Conservation (phyloP, 2,329 filamentous ascomycete species). For the Teratosphaeria gauchensis region DNA sequence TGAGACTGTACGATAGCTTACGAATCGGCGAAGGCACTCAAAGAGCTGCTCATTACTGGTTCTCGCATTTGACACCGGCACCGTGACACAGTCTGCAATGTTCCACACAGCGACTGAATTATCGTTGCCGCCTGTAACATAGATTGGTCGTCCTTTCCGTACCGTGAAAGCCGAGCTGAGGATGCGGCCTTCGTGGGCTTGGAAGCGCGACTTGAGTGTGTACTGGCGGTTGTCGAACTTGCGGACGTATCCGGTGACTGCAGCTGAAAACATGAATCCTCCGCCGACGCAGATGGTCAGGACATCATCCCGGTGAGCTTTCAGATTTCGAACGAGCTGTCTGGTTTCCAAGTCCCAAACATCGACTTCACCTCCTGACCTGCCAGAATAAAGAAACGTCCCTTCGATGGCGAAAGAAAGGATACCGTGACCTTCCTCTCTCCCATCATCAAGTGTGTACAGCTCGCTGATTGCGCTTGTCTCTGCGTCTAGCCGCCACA, state of each 20-base stretch:
- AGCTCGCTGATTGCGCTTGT: conserved; percentile 59
- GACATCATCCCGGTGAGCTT: conserved; percentile 69
- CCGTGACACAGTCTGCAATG: conserved; percentile 47
- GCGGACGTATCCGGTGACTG: conserved; percentile 66
- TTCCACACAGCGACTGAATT: conserved; percentile 84
- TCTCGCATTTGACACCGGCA: conserved; percentile 35
- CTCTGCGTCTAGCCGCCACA: conserved; percentile 68
- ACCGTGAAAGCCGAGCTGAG: conserved; percentile 70
- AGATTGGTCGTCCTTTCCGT: conserved; percentile 65
- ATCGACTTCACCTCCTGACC: conserved; percentile 78
- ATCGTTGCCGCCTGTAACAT: conserved; percentile 90
- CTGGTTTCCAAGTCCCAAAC: conserved; percentile 95
- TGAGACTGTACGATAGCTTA: conserved; percentile 86
- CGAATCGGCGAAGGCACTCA: conserved; percentile 65
- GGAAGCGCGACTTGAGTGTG: conserved; percentile 66
- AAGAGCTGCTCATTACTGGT: conserved; percentile 56
- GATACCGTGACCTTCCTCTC: conserved; percentile 50
- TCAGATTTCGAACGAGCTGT: conserved; percentile 80
- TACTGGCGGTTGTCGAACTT: conserved; percentile 69
- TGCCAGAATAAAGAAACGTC: conserved; percentile 85
- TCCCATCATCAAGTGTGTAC: conserved; percentile 52
- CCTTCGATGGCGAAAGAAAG: conserved; percentile 79
- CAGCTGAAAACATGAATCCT: conserved; percentile 76
- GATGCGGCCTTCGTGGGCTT: conserved; percentile 78
- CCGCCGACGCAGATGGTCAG: conserved; percentile 79